Evolutionary conservation across 1,284 basidiomycete species (phyloP).

Genomic region (Pulchroboletus neoregius): DNA sequence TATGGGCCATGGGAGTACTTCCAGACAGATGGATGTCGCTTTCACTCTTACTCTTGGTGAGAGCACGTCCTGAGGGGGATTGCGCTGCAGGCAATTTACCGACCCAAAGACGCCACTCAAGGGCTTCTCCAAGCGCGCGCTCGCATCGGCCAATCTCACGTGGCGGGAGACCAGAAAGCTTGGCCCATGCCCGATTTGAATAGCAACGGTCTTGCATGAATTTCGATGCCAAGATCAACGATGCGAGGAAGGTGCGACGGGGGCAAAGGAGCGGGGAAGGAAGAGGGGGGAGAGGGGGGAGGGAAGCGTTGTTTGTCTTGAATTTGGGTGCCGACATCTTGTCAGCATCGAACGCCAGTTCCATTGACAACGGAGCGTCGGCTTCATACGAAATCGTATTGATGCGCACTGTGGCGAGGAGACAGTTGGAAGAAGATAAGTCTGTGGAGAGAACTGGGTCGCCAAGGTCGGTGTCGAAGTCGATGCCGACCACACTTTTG

Average conservation of each 20-base stretch:
- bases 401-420: slow-evolving; percentile 41
- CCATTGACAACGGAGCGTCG: slow-evolving; percentile 8
- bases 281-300: slow-evolving; percentile 47
- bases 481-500: slow-evolving; percentile 40
- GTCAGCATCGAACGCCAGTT: slow-evolving; percentile 13
- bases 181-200: slow-evolving; percentile 90
- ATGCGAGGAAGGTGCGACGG: slow-evolving; percentile 82
- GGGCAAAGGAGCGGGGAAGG: slow-evolving; percentile 83
- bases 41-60: slow-evolving; percentile 31
- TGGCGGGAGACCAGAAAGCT: slow-evolving; percentile 73
- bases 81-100: slow-evolving; percentile 51
- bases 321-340: slow-evolving; percentile 20
- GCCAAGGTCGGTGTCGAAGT: slow-evolving; percentile 17
- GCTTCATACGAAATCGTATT: slow-evolving; percentile 11
- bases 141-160: slow-evolving; percentile 79
- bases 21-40: slow-evolving; percentile 17
- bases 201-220: slow-evolving; percentile 92
- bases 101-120: slow-evolving; percentile 82
- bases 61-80: slow-evolving; percentile 24
- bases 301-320: slow-evolving; percentile 18
- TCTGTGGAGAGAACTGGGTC: slow-evolving; percentile 6
- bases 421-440: slow-evolving; percentile 22
- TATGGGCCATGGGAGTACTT: background rate
- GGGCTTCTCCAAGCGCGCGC: slow-evolving; percentile 71
- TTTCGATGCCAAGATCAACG: slow-evolving; percentile 85